Evolutionary conservation across 2,329 filamentous ascomycete species (phyloP).

Genomic region (Geosmithia morbida): DNA sequence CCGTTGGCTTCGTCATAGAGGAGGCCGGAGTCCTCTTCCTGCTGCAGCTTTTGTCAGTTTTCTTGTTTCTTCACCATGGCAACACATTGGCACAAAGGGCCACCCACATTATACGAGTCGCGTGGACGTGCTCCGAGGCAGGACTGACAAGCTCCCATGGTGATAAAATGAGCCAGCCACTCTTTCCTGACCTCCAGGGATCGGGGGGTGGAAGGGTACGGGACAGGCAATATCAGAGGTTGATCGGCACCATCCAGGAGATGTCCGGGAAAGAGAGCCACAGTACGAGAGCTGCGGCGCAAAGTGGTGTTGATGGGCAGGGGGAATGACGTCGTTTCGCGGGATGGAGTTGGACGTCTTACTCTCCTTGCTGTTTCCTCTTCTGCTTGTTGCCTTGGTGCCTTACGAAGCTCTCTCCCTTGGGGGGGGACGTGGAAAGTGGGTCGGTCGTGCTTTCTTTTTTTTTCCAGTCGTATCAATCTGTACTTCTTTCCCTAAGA

Average conservation of each 20-base stretch:
- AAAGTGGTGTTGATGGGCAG: not conserved
- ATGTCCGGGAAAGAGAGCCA: not conserved
- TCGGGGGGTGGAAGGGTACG: not conserved
- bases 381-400: not conserved
- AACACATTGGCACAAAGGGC: not conserved
- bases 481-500: not conserved
- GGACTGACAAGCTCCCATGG: constrained; percentile 47
- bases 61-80: not conserved
- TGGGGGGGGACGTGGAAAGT: not conserved
- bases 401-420: not conserved
- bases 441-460: not conserved
- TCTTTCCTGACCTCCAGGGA: not conserved
- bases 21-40: constrained; percentile 43
- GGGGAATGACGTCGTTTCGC: not conserved
- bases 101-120: constrained; percentile 37
- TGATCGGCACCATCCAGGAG: not conserved
- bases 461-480: too few species aligned
- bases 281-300: not conserved
- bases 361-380: not conserved
- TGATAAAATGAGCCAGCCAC: constrained; percentile 4
- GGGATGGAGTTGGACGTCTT: not conserved
- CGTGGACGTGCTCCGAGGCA: constrained; percentile 38
- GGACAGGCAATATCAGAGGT: not conserved
- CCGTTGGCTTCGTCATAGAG: constrained; percentile 46
- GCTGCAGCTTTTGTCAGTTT: constrained; percentile 2